phyloP scores from a whole-genome alignment of 202 grass and related monocot genomes.

The Musa balbisiana region DNA sequence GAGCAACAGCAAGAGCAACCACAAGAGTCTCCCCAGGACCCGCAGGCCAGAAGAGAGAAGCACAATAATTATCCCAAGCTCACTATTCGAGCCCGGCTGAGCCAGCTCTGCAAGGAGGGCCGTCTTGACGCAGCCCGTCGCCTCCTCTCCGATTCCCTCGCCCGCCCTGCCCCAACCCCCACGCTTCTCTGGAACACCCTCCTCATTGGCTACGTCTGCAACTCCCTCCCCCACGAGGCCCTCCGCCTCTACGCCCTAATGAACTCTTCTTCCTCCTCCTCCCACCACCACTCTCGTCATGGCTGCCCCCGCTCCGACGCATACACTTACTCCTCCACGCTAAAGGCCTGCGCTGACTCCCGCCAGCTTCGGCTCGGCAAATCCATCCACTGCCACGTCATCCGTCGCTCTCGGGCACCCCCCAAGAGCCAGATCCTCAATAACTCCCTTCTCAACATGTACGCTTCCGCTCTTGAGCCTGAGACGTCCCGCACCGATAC shows the following conservation, averaged over 20 bases:
- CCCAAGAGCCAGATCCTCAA: constrained; percentile 48
- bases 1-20: background rate
- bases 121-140: constrained; percentile 54
- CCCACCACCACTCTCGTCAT: constrained; percentile 13
- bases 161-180: constrained; percentile 38
- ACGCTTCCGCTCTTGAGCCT: constrained; percentile 35
- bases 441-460: constrained; percentile 95
- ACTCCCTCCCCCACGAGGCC: constrained; percentile 57
- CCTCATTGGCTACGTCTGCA: constrained; percentile 73
- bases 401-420: constrained; percentile 42
- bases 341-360: constrained; percentile 71
- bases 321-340: constrained; percentile 84
- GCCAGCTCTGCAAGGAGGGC: constrained; percentile 67
- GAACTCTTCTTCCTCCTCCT: constrained; percentile 36
- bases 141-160: constrained; percentile 49
- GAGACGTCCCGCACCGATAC: constrained; percentile 18
- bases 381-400: constrained; percentile 65
- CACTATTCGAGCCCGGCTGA: constrained; percentile 34
- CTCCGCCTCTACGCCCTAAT: constrained; percentile 74
- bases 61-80: background rate
- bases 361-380: constrained; percentile 50
- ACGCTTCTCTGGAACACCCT: constrained; percentile 70
- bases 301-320: constrained; percentile 42
- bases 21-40: background rate
- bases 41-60: background rate